These are phyloP conservation scores for Paraphaeosphaeria minitans DNA, from an alignment of 2,329 filamentous ascomycete genomes.

Conservation along the genomic window DNA sequence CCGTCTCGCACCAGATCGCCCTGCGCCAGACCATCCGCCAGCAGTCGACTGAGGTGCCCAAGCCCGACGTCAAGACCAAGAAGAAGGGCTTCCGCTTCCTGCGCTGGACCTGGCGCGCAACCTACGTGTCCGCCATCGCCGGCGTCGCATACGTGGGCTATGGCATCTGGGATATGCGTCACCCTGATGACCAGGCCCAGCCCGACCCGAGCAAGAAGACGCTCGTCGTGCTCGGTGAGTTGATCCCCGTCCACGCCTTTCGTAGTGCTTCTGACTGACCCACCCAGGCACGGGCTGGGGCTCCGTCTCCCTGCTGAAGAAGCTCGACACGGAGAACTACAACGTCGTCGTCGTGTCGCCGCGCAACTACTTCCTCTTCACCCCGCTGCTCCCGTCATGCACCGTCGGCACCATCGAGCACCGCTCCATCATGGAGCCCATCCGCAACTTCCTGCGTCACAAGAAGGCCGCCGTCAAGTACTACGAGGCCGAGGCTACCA, in stretches of 20 bases:
- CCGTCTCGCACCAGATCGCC: slow-evolving; percentile 40
- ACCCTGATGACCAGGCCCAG: slow-evolving; percentile 78
- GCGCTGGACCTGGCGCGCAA: slow-evolving; percentile 81
- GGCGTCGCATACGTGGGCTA: slow-evolving; percentile 75
- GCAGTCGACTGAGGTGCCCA: slow-evolving; percentile 38
- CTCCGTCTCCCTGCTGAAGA: slow-evolving; percentile 95
- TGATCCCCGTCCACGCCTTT: slow-evolving; percentile 9
- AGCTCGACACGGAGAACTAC: slow-evolving; percentile 98
- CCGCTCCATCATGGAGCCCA: slow-evolving; percentile 99
- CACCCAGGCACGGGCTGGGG: slow-evolving; percentile 88
- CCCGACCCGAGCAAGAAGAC: slow-evolving; percentile 95
- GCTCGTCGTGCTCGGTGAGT: slow-evolving; percentile 86
- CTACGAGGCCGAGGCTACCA: slow-evolving; percentile 97
- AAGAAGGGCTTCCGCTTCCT: slow-evolving; percentile 68
- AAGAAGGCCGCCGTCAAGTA: slow-evolving; percentile 93
- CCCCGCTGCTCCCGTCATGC: slow-evolving; percentile 93
- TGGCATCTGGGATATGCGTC: slow-evolving; percentile 79
- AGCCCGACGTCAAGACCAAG: slow-evolving; percentile 46
- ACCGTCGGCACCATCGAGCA: slow-evolving; percentile 98
- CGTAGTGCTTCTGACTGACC: slow-evolving; percentile 16
- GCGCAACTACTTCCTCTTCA: slow-evolving; percentile 99
- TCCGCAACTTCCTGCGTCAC: slow-evolving; percentile 92
- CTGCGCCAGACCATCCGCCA: slow-evolving; percentile 44
- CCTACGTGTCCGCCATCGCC: slow-evolving; percentile 74
- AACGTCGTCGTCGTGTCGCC: slow-evolving; percentile 98